phyloP scores from a whole-genome alignment of 352 stramenopile genomes.

The Globisporangium echinulatum region DNA sequence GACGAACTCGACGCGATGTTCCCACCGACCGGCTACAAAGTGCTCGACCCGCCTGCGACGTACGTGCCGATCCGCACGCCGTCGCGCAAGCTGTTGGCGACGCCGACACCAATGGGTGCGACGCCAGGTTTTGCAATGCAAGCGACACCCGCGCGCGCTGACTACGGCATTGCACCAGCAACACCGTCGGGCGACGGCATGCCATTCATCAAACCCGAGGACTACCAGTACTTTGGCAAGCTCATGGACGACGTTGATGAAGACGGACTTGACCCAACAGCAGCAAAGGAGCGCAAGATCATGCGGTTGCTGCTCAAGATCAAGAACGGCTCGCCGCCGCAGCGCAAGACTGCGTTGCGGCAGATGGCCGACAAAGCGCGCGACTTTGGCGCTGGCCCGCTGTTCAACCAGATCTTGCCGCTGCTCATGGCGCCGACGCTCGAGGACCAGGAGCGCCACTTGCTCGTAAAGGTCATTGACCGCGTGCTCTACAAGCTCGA shows the following conservation, averaged over 20 bases:
- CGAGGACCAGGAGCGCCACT: constrained; percentile 98
- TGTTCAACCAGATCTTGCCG: constrained; percentile 99
- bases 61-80: constrained; percentile 96
- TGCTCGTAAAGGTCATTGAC: constrained; percentile 99
- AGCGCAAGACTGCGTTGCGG: constrained; percentile 94
- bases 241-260: constrained; percentile 92
- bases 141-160: constrained; percentile 68
- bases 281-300: constrained; percentile 96
- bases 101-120: constrained; percentile 92
- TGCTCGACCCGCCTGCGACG: constrained; percentile 91
- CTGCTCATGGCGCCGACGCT: constrained; percentile 98
- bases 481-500: constrained; percentile 99
- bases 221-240: constrained; percentile 98
- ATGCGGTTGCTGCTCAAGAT: constrained; percentile 98
- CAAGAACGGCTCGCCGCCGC: constrained; percentile 97
- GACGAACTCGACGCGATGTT: constrained; percentile 97
- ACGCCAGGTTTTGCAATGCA: constrained; percentile 89
- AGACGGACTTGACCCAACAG: constrained; percentile 85
- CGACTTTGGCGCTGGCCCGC: constrained; percentile 93
- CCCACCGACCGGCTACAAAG: constrained; percentile 92
- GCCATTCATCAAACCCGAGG: constrained; percentile 98
- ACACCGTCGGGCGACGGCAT: constrained; percentile 82
- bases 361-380: constrained; percentile 97
- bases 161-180: constrained; percentile 66
- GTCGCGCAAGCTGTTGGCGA: constrained; percentile 92